phyloP scores from a whole-genome alignment of 371 early-diverging fungal genomes.

The Mycotypha africana region DNA sequence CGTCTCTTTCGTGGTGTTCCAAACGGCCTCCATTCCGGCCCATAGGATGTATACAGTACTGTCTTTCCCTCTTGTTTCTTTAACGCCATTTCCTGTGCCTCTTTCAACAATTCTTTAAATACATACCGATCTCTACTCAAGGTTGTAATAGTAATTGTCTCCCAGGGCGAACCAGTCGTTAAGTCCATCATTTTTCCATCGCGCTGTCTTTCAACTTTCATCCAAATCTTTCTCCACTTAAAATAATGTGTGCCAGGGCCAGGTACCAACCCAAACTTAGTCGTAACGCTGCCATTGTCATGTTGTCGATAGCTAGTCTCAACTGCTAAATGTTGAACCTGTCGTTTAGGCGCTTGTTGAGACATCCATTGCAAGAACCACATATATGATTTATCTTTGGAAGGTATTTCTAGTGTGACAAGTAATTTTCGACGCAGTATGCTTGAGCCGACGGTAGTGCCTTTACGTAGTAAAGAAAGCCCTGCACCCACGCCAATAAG shows the following conservation, averaged over 20 bases:
- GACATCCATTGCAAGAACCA: conserved; percentile 95
- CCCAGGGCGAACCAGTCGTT: conserved; percentile 87
- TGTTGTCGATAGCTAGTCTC: conserved; percentile 85
- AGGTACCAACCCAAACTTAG: conserved; percentile 84
- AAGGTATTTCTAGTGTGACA: conserved; percentile 91
- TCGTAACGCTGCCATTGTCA: conserved; percentile 85
- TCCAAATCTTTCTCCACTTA: conserved; percentile 77
- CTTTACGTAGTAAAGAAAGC: conserved; percentile 74
- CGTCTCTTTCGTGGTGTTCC: conserved; percentile 88
- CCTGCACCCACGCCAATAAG: conserved; percentile 88
- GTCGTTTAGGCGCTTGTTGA: conserved; percentile 51
- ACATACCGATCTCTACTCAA: conserved; percentile 74
- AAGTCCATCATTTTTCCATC: conserved; percentile 89
- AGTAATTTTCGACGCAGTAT: conserved; percentile 73
- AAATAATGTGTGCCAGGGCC: conserved; percentile 92
- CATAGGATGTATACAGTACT: conserved; percentile 91
- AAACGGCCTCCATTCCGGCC: conserved; percentile 97
- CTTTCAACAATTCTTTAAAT: conserved; percentile 71
- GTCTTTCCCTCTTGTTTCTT: conserved; percentile 90
- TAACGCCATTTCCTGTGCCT: conserved; percentile 80
- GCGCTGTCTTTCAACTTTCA: conserved; percentile 82
- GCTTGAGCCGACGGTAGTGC: conserved; percentile 59
- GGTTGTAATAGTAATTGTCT: conserved; percentile 92
- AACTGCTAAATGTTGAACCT: conserved; percentile 78
- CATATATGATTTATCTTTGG: conserved; percentile 86